Evolutionary conservation across 306 rosid genomes (phyloP).

Genomic region (Trifolium dubium): DNA sequence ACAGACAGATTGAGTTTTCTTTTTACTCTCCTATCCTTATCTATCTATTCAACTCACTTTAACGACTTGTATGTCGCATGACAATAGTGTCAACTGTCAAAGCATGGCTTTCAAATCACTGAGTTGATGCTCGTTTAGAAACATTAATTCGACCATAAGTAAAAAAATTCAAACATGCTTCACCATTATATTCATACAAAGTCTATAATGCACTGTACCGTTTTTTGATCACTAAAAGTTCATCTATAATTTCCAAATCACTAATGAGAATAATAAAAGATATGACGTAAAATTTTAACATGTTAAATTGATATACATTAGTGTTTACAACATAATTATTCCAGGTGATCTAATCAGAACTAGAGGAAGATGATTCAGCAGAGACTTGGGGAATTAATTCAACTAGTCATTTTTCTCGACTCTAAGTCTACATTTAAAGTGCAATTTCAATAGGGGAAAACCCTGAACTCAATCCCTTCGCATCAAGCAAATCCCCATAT

Average conservation of each 20-base stretch:
- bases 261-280: conserved; percentile 19
- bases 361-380: background rate
- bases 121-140: background rate
- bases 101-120: background rate
- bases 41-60: background rate
- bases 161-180: background rate
- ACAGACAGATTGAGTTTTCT: background rate
- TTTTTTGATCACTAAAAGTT: background rate
- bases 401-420: conserved; percentile 26
- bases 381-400: conserved; percentile 28
- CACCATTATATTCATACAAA: background rate
- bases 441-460: background rate
- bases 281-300: conserved; percentile 16
- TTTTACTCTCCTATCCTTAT: background rate
- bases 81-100: background rate
- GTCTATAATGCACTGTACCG: background rate
- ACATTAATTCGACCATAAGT: background rate
- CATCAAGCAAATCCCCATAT: background rate
- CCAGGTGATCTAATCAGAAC: conserved; percentile 16
- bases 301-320: conserved; percentile 21
- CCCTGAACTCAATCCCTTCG: conserved; percentile 2
- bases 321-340: conserved; percentile 30
- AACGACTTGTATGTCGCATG: background rate
- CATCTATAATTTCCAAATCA: background rate
- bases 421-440: conserved; percentile 32